Evolutionary conservation across 2,329 filamentous ascomycete species (phyloP), one percentile per base, ranked within the genome.

Genomic region (Hirsutella thompsonii): DNA sequence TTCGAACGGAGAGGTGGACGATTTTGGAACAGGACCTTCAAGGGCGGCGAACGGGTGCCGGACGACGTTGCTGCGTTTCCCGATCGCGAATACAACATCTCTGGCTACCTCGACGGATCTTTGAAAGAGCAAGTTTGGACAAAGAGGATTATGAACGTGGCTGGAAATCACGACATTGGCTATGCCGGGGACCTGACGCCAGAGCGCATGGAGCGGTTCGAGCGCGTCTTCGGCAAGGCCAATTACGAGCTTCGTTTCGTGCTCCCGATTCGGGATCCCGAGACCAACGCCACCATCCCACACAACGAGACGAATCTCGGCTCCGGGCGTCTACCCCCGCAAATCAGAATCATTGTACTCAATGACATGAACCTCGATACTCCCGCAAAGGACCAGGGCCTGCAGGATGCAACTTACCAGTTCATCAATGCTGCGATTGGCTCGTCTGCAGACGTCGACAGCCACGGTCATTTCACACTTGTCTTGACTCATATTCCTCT

Each of bases 361-460:
- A 98, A 98, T 61, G 81, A 86, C 42, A 87, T 98, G 75, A 93
- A 94, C 53, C 76, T 98, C 30, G 92, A 98, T 59, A 83, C 79
- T 0, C 92, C 92, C 0, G 86, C 83, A 4, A 67, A 76, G 32
- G 74, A 76, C 16, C 52, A 66, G 3, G 67, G 73, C 3, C 69
- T 94, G 3, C 87, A 94, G 56, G 70, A 79, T 44, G 68, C 80
- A 38, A 92, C 85, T 0, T 93, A 94, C 60, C 55, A 67, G 21
- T 94, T 93, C 54, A 68, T 89, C 55, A 83, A 86, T 59, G 62
- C 70, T 29, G 63, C 83, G 39, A 86, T 86, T 49, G 66, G 68
- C 41, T 70, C 74, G 3, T 75, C 80, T 1, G 61, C 69, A 2
- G 69, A 76, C 1, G 81, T 85, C 34, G 67, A 74, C 40, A 72